Conservation (phyloP, 768 basidiomycete genomes). For the Rhizopogon vesiculosus region DNA sequence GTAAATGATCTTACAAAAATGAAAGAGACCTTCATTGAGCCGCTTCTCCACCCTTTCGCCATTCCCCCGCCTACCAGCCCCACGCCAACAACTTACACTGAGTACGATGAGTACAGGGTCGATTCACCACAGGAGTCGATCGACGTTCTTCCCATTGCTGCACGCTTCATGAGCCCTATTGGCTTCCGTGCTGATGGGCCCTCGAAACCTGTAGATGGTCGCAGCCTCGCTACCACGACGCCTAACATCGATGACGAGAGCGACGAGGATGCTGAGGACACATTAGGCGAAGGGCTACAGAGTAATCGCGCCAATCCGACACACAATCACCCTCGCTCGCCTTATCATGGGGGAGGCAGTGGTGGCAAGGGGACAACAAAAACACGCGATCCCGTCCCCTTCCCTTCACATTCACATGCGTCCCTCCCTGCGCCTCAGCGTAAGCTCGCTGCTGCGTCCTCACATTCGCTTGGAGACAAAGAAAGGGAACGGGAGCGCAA, state of each 20-base stretch:
- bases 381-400: constrained; percentile 53
- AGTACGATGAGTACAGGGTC: constrained; percentile 67
- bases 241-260: constrained; percentile 74
- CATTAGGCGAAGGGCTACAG: constrained; percentile 36
- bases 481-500: constrained; percentile 46
- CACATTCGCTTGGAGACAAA: constrained; percentile 61
- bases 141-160: constrained; percentile 85
- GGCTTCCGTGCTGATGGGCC: constrained; percentile 45
- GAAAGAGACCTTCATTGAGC: constrained; percentile 91
- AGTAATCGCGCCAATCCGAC: constrained; percentile 33
- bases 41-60: constrained; percentile 79
- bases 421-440: constrained; percentile 69
- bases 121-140: constrained; percentile 68
- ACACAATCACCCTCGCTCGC: constrained; percentile 71
- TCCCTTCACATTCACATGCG: constrained; percentile 76
- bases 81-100: constrained; percentile 49
- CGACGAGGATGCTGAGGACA: constrained; percentile 52
- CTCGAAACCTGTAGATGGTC: constrained; percentile 35
- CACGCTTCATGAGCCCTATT: constrained; percentile 80
- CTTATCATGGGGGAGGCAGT: constrained; percentile 54
- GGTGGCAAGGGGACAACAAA: constrained; percentile 36
- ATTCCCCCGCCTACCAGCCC: constrained; percentile 38
- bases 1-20: constrained; percentile 86
- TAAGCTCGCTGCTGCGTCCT: constrained; percentile 53
- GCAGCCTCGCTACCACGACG: constrained; percentile 40